phyloP scores from a whole-genome alignment of 306 rosid genomes.

The Gynostemma pentaphyllum region DNA sequence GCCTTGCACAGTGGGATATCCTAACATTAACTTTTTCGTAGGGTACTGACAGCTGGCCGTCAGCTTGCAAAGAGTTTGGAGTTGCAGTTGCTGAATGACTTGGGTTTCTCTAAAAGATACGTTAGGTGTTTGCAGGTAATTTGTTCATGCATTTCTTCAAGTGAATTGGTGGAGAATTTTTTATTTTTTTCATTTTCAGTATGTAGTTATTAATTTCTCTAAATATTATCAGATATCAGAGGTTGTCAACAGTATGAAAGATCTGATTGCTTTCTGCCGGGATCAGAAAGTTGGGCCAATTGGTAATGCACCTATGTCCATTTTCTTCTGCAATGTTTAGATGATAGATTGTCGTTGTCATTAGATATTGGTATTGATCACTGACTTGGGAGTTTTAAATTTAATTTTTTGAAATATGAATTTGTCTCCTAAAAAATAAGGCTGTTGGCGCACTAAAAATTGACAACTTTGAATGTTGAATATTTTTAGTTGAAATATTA shows the following conservation, averaged over 20 bases:
- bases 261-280: slow-evolving; percentile 68
- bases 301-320: slow-evolving; percentile 33
- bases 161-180: not conserved
- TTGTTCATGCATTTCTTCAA: not conserved
- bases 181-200: not conserved
- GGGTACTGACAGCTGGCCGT: slow-evolving; percentile 86
- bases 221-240: slow-evolving; percentile 67
- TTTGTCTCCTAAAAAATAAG: not conserved
- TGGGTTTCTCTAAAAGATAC: slow-evolving; percentile 93
- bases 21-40: slow-evolving; percentile 18
- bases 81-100: slow-evolving; percentile 78
- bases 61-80: slow-evolving; percentile 94
- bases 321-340: not conserved
- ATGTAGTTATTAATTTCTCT: slow-evolving; percentile 6
- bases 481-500: not conserved
- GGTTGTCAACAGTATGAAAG: slow-evolving; percentile 96
- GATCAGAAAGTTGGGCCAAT: slow-evolving; percentile 64
- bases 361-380: not conserved
- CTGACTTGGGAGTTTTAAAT: not conserved
- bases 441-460: not conserved
- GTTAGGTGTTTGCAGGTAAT: slow-evolving; percentile 97
- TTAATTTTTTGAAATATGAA: not conserved
- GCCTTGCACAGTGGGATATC: not conserved
- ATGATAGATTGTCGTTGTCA: not conserved
- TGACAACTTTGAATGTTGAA: not conserved